Evolutionary conservation across 1,284 basidiomycete species (phyloP).

Genomic region (Cryptococcus hybrid): DNA sequence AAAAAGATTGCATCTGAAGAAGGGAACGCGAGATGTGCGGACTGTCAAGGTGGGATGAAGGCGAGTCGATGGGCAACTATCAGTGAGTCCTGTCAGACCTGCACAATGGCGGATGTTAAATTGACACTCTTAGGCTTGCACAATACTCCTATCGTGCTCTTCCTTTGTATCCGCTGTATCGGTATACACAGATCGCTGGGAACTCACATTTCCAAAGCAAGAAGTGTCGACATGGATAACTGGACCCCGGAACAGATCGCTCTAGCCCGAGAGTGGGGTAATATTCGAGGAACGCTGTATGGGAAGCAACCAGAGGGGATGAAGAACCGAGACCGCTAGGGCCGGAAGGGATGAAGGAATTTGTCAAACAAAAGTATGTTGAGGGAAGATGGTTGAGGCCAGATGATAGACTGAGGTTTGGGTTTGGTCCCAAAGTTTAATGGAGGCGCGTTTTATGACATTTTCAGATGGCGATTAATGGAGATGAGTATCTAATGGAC

Average conservation of each 20-base stretch:
- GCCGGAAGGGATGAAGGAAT: conserved; percentile 12
- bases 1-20: conserved; percentile 1
- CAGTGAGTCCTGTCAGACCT: conserved; percentile 27
- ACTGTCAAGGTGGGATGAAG: conserved; percentile 50
- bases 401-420: conserved; percentile 22
- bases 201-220: conserved; percentile 55
- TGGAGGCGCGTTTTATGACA: no score
- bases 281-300: conserved; percentile 47
- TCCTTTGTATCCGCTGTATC: conserved; percentile 56
- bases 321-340: conserved; percentile 14
- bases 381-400: conserved; percentile 44
- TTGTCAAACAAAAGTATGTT: conserved; percentile 51
- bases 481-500: no score
- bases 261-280: conserved; percentile 49
- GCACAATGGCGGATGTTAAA: background rate
- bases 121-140: conserved; percentile 26
- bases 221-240: conserved; percentile 55
- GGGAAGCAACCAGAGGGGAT: conserved; percentile 33
- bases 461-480: no score
- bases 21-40: conserved; percentile 51
- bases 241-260: conserved; percentile 51
- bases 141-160: conserved; percentile 52
- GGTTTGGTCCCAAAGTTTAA: conserved; percentile 1
- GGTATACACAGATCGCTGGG: conserved; percentile 55
- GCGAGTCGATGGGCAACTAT: conserved; percentile 48